phyloP scores from a whole-genome alignment of 768 basidiomycete species.

The Albatrellus ellisii region DNA sequence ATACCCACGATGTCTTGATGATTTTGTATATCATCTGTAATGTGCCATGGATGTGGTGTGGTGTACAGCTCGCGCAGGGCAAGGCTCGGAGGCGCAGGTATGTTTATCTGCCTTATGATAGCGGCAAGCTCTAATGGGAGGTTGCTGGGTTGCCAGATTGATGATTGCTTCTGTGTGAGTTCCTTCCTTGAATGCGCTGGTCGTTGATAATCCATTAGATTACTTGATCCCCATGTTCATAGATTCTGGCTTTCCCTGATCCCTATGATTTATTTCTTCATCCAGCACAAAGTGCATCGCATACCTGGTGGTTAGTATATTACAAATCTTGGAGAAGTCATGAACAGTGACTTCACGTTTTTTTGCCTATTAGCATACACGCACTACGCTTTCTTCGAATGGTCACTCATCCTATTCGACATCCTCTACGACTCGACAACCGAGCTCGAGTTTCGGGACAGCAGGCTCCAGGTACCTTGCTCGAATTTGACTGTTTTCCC shows the following conservation, averaged over 20 bases:
- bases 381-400: constrained; percentile 77
- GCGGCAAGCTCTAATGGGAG: background rate
- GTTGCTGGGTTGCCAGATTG: constrained; percentile 25
- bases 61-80: constrained; percentile 41
- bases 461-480: constrained; percentile 34
- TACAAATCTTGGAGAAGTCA: background rate
- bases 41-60: constrained; percentile 79
- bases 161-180: constrained; percentile 38
- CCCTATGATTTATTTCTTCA: constrained; percentile 73
- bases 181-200: background rate
- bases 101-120: constrained; percentile 3
- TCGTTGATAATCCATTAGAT: background rate
- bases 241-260: constrained; percentile 63
- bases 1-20: constrained; percentile 81
- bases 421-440: constrained; percentile 60
- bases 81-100: constrained; percentile 40
- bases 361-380: constrained; percentile 56
- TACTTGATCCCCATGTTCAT: constrained; percentile 11
- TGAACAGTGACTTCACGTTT: constrained; percentile 1
- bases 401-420: constrained; percentile 67
- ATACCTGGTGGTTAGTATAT: constrained; percentile 59
- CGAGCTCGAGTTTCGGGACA: constrained; percentile 42
- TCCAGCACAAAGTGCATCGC: constrained; percentile 71
- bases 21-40: constrained; percentile 75
- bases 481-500: background rate